Evolutionary conservation across 1,139 yeast genomes (phyloP).

Genomic region (Protomyces inouyei): DNA sequence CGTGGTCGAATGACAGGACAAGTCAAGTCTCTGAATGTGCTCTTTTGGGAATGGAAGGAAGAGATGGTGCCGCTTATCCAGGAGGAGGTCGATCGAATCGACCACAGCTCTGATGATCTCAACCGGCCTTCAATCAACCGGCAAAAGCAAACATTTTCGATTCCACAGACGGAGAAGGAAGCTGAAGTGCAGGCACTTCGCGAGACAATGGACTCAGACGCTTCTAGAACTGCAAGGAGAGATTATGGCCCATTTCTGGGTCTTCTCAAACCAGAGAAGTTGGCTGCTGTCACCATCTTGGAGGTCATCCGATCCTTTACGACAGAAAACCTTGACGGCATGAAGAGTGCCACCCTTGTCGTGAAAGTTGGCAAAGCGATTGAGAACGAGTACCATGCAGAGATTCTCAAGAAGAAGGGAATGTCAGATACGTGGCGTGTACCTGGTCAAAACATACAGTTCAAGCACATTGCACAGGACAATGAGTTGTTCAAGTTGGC

Average conservation of each 20-base stretch:
- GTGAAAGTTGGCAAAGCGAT: conserved; percentile 76
- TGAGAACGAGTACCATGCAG: conserved; percentile 66
- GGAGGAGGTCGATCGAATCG: conserved; percentile 52
- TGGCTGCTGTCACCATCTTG: conserved; percentile 77
- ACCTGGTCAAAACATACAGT: conserved; percentile 37
- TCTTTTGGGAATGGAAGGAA: conserved; percentile 71
- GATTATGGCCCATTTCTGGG: conserved; percentile 75
- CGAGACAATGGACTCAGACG: conserved; percentile 3
- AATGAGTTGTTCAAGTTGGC: conserved; percentile 39
- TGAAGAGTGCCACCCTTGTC: conserved; percentile 79
- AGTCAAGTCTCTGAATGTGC: conserved; percentile 60
- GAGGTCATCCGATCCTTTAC: conserved; percentile 72
- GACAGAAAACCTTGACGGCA: conserved; percentile 79
- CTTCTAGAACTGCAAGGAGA: conserved; percentile 46
- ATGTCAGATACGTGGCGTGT: conserved; percentile 35
- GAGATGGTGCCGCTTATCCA: conserved; percentile 64
- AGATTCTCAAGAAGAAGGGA: conserved; percentile 52
- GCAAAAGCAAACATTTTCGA: conserved; percentile 9
- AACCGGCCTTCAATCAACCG: background rate
- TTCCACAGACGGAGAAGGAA: conserved; percentile 9
- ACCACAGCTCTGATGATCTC: conserved; percentile 17
- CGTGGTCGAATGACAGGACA: conserved; percentile 55
- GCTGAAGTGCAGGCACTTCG: conserved; percentile 10
- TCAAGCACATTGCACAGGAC: conserved; percentile 36
- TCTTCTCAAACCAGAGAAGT: conserved; percentile 68